phyloP scores from a whole-genome alignment of 495 filamentous ascomycete genomes.

The Daldinia grandis region DNA sequence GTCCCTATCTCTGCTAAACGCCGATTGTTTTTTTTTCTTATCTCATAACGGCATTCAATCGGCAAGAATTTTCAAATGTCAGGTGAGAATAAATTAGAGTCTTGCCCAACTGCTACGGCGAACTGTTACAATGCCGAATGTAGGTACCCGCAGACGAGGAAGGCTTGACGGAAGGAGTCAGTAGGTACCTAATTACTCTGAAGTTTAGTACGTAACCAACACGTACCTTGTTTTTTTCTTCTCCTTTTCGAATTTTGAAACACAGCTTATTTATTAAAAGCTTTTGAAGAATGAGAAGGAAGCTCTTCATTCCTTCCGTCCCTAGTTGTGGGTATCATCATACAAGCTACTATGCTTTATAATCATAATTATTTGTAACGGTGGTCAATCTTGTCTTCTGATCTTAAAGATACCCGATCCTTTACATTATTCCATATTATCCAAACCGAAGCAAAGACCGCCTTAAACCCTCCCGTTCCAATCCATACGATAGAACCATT shows the following conservation, averaged over 20 bases:
- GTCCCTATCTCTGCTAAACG: background rate
- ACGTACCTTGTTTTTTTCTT: background rate
- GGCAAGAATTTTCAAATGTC: background rate
- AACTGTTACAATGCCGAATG: background rate
- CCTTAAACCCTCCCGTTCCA: background rate
- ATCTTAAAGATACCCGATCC: background rate
- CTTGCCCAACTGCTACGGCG: background rate
- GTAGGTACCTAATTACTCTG: background rate
- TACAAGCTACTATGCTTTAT: background rate
- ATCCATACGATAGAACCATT: background rate
- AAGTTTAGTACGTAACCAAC: background rate
- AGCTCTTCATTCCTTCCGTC: background rate
- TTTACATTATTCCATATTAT: background rate
- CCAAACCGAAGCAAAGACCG: background rate
- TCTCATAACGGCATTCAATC: constrained; percentile 1
- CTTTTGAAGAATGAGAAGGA: background rate
- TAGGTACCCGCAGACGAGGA: background rate
- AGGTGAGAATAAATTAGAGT: background rate
- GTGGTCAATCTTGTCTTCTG: background rate
- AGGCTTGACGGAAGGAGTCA: background rate
- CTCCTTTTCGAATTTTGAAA: background rate
- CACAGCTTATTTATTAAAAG: background rate
- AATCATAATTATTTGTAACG: background rate
- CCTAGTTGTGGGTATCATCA: background rate
- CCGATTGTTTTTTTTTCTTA: background rate